Base-by-base conservation (phyloP, 1,284 basidiomycete species). In the Marasmius tenuissimus region DNA sequence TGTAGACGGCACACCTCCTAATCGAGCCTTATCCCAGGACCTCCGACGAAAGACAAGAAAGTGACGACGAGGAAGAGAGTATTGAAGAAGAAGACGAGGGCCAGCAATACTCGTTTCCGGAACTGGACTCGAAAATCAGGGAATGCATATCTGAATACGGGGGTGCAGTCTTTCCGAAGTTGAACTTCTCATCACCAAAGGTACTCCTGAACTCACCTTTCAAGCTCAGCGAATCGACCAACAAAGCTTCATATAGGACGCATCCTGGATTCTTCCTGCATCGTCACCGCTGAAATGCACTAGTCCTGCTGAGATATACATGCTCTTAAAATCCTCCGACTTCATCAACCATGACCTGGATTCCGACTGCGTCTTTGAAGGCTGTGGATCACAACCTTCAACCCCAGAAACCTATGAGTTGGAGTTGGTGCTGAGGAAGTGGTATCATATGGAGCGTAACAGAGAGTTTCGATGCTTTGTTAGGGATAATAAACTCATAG, bases 241-340 rank as follows among this genome's bases (percentile, higher is more conserved):
- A 27, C 48, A 63, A 50, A 47, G 42, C 63, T 51, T 53, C 34
- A 57, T 59, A 27, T n/a, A 96, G 93, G 96, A 98, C 71, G 94
- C 96, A 12, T 85, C 91, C 1, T 98, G 96, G 92, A 88, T 99
- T 64, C 81, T 97, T 1, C 91, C 94, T 1, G 83, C 92, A n/a
- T 89, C 90, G 5, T 88, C 91, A 0, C 94, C 92, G 0, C 78
- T 98, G 45, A 91, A 91, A 75, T 98, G 96, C 74, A 89, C 86
- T 7, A 86, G 87, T 1, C 94, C 96, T 0, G 86, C 91, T 4
- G 97, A 99, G 68, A 88, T 98, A 33, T 98, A 98, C 73, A 82
- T 98, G 51, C 78, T 97, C 0, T 83, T 99, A 66, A 99, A 99
- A 75, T 93, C 93, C 2, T 95, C 93, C 53, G 94, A 98, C 72